Percentiles rank a stretch among this genome's conserved stretches.
phyloP scores from a whole-genome alignment of 2,329 filamentous ascomycete species.

The Stenocarpella maydis region DNA sequence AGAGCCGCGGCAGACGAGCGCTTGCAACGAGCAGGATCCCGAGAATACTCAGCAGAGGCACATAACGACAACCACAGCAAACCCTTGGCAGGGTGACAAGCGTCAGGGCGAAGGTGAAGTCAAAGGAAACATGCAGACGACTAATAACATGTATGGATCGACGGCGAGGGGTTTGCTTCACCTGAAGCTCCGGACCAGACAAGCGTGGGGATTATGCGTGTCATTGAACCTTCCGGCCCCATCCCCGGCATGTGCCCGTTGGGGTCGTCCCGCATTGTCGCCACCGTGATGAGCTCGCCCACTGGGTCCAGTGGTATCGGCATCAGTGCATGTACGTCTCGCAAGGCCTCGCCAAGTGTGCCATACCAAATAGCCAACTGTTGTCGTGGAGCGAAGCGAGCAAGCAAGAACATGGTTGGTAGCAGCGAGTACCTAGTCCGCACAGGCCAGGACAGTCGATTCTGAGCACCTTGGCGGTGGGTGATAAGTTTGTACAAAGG shows the following conservation, averaged over 20 bases:
- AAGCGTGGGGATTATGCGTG: conserved; percentile 9
- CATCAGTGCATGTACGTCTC: background rate
- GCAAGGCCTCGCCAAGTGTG: background rate
- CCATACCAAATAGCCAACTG: background rate
- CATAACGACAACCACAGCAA: background rate
- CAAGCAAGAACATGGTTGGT: too few relatives aligned
- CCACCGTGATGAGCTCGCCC: background rate
- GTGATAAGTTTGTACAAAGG: background rate
- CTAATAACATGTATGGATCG: background rate
- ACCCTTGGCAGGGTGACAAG: background rate
- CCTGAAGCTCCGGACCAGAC: background rate
- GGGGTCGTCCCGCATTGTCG: conserved; percentile 1
- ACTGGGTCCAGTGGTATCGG: background rate
- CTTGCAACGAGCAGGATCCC: background rate
- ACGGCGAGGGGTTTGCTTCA: background rate
- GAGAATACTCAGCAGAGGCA: background rate
- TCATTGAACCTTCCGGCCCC: conserved; percentile 6
- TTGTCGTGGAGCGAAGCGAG: background rate
- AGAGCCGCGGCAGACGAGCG: background rate
- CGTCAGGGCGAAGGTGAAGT: background rate
- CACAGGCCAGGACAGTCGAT: too few relatives aligned
- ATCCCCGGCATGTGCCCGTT: conserved; percentile 6
- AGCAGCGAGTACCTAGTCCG: background rate
- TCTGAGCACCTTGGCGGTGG: background rate
- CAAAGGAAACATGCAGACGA: background rate